Evolutionary conservation across 768 basidiomycete species (phyloP).

Genomic region (Multifurca ochricompacta): DNA sequence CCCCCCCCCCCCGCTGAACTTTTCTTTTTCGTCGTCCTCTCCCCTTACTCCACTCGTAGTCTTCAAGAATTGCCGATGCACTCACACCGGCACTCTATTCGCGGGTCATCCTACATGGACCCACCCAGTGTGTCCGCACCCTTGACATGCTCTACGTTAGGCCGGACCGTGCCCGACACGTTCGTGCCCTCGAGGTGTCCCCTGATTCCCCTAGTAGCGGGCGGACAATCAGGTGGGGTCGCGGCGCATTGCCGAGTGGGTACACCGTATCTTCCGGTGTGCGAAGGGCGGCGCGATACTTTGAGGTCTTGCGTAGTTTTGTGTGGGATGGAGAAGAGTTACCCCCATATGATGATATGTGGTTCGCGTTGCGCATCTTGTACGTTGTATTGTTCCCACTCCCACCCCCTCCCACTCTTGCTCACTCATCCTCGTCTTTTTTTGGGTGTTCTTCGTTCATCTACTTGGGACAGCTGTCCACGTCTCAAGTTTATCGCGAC

Average conservation of each 20-base stretch:
- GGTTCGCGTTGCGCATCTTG: slow-evolving; percentile 65
- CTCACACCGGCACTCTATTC: slow-evolving; percentile 55
- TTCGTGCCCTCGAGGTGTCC: slow-evolving; percentile 48
- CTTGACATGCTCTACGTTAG: slow-evolving; percentile 52
- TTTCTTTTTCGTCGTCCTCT: background rate
- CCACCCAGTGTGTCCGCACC: slow-evolving; percentile 54
- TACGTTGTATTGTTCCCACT: too few species aligned
- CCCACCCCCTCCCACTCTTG: too few species aligned
- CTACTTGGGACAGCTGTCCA: slow-evolving; percentile 48
- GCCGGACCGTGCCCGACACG: slow-evolving; percentile 57
- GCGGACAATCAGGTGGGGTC: slow-evolving; percentile 17
- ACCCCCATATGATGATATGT: slow-evolving; percentile 65
- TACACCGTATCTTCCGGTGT: slow-evolving; percentile 44
- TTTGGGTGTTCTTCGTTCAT: background rate
- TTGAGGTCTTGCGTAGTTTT: slow-evolving; percentile 62
- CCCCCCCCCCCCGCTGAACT: background rate
- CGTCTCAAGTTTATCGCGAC: slow-evolving; percentile 54
- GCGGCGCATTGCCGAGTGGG: slow-evolving; percentile 28
- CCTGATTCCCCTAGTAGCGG: slow-evolving; percentile 25
- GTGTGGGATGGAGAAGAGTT: slow-evolving; percentile 62
- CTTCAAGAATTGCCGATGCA: slow-evolving; percentile 41
- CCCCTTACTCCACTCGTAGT: slow-evolving; percentile 32
- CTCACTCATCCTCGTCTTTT: background rate
- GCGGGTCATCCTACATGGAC: slow-evolving; percentile 44
- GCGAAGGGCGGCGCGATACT: slow-evolving; percentile 36